Evolutionary conservation across 306 rosid genomes (phyloP).

Genomic region (Casuarina glauca): DNA sequence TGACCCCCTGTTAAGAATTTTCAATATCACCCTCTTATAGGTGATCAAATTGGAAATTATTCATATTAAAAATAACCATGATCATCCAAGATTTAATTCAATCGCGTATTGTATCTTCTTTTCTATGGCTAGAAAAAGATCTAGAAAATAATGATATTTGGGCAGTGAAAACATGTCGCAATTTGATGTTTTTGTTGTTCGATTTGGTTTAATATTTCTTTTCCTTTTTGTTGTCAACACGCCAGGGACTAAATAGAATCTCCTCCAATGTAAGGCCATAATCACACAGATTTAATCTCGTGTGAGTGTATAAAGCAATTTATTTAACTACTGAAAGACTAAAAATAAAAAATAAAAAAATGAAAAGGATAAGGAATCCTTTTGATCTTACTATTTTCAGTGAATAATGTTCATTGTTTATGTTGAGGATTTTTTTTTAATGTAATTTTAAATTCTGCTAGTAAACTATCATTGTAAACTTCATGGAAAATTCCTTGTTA

Average conservation of each 20-base stretch:
- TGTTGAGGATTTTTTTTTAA: background rate
- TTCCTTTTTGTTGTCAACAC: background rate
- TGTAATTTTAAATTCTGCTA: background rate
- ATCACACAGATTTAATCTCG: background rate
- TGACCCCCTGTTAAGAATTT: constrained; percentile 4
- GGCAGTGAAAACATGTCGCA: constrained; percentile 2
- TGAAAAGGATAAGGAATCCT: background rate
- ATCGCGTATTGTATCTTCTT: background rate
- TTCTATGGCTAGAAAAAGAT: constrained; percentile 2
- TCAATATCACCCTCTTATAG: background rate
- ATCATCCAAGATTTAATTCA: background rate
- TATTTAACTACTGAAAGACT: background rate
- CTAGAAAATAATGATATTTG: background rate
- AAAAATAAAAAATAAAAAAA: background rate
- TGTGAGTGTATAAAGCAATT: background rate
- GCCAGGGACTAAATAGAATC: background rate
- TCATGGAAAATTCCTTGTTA: background rate
- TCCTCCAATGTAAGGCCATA: too few relatives aligned
- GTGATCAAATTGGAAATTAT: background rate
- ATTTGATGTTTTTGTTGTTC: background rate
- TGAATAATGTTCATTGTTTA: background rate
- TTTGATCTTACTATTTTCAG: background rate
- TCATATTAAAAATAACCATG: background rate
- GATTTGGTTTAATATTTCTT: background rate
- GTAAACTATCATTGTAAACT: background rate